Evolutionary conservation across 169 alveolate genomes (phyloP), one percentile per base, ranked within the genome.

Genomic region (Perkinsus marinus): DNA sequence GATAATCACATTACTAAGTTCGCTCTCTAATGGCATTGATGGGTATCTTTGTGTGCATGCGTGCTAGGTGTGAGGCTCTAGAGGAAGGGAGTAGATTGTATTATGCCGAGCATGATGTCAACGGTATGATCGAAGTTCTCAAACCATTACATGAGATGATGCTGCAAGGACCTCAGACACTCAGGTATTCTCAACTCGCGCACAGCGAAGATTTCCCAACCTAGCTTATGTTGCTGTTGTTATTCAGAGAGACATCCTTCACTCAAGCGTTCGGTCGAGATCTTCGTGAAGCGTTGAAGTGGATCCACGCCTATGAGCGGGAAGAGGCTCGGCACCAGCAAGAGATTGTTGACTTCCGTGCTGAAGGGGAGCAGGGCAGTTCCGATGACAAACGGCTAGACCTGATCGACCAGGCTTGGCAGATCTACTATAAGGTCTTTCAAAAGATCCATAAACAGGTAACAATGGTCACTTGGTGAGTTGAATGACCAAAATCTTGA

Each of bases 71-170:
- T 57, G 98, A 96, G 92, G 97, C 97, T 3, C 95, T 97, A 47
- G 97, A 96, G 93, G 98, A 97, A 91, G 97, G 98, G 22, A 93
- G 96, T 92, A 94, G 95, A 91, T 91, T 94, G 41, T 95, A 95
- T 93, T 95, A 94, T 92, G 95, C 95, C 37, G 94, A 94, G 90
- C 95, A 95, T 92, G 97, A 96, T 92, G 93, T 91, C 30, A 92
- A 91, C 39, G 93, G 93, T 69, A 94, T 96, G 94, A 92, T 94
- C 57, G 94, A 89, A 68, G 90, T 94, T 39, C 93, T 97, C 41
- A 89, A 92, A 89, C 96, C 96, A 38, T 92, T 95, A 39, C 98
- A 97, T 93, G 94, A 94, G 93, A 93, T 92, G 91, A 92, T 96
- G 95, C 94, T 95, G 89, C 90, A 93, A 39, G 93, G 94, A 39